Evolutionary conservation across 306 rosid species (phyloP).

Genomic region (peach (Prunus persica)): DNA sequence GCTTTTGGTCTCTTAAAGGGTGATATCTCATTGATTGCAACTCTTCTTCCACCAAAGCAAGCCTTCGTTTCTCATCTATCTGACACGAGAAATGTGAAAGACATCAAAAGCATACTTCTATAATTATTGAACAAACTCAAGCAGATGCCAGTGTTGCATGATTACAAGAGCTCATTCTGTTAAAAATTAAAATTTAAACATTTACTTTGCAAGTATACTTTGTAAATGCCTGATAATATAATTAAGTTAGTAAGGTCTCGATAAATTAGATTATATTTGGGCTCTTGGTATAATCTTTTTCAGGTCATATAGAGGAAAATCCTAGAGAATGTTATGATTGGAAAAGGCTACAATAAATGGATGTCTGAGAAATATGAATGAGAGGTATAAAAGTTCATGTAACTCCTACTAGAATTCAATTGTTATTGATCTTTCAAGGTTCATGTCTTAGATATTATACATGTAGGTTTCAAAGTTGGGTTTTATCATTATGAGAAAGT

Average conservation of each 20-base stretch:
- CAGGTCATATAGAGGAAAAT: background rate
- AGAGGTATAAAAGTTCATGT: background rate
- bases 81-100: conserved; percentile 26
- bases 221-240: background rate
- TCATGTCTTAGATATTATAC: too few relatives aligned
- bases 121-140: background rate
- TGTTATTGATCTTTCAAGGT: background rate
- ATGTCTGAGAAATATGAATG: background rate
- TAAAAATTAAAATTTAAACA: background rate
- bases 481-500: too few relatives aligned
- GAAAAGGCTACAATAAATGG: background rate
- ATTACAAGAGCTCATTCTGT: background rate
- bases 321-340: background rate
- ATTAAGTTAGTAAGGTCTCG: background rate
- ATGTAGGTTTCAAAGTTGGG: too few relatives aligned
- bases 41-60: conserved; percentile 56
- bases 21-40: conserved; percentile 57
- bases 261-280: background rate
- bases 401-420: background rate
- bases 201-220: background rate
- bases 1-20: conserved; percentile 47
- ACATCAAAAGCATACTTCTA: conserved; percentile 6
- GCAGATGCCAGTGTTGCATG: background rate
- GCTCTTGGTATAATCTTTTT: background rate
- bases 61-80: conserved; percentile 64